Conservation (phyloP, 2,329 filamentous ascomycete species). For the Alternaria solani region DNA sequence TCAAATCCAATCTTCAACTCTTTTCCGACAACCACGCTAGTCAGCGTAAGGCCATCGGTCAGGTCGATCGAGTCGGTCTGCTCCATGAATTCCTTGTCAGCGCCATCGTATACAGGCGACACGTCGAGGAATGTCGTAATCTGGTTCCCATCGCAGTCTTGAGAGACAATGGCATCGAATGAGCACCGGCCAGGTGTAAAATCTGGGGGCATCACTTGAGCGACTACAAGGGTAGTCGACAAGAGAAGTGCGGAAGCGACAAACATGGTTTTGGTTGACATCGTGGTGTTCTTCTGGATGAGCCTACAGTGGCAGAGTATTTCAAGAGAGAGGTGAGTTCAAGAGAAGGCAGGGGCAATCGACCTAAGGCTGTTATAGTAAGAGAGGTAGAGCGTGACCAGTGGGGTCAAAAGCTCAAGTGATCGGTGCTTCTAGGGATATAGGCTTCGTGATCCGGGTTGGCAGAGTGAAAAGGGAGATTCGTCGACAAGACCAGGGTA, state of each 20-base stretch:
- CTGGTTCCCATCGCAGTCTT: not conserved
- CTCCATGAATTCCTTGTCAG: not conserved
- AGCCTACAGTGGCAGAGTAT: not conserved
- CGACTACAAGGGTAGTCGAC: not conserved
- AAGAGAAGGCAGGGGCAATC: not conserved
- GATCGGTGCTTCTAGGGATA: not conserved
- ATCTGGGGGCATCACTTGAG: not conserved
- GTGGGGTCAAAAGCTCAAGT: not conserved
- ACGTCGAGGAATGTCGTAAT: not conserved
- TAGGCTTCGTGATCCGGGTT: not conserved
- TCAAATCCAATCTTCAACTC: not conserved
- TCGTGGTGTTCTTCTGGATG: not conserved
- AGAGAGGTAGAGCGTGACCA: not conserved
- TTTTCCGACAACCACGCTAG: not conserved
- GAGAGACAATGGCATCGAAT: not conserved
- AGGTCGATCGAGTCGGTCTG: not conserved
- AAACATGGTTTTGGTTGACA: not conserved
- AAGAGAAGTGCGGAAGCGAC: not conserved
- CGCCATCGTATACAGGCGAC: conserved; percentile 1
- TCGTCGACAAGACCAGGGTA: not conserved
- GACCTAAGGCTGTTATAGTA: not conserved
- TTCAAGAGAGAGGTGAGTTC: not conserved
- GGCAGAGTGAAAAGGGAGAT: not conserved
- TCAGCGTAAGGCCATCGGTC: not conserved
- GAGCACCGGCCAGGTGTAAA: not conserved